phyloP scores from a whole-genome alignment of 2,329 filamentous ascomycete genomes.

The Pseudocercospora cruenta region DNA sequence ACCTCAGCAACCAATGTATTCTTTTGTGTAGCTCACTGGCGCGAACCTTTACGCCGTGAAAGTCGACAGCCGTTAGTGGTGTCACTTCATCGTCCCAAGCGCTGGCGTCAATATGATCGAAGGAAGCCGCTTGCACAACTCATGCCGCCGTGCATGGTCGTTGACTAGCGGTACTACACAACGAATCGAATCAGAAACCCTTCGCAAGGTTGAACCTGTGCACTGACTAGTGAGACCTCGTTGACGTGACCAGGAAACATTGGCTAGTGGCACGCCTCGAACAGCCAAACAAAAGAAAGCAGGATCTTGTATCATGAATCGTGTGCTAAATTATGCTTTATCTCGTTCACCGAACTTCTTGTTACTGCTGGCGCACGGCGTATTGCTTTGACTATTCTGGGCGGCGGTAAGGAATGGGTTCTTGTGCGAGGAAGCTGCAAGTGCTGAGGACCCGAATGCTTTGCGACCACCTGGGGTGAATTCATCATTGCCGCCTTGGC shows the following conservation, averaged over 20 bases:
- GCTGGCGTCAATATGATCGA: neutral
- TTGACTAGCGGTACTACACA: neutral
- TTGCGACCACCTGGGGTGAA: constrained; percentile 38
- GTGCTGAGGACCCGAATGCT: constrained; percentile 31
- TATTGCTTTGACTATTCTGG: constrained; percentile 21
- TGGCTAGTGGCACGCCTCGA: constrained; percentile 13
- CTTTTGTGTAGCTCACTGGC: neutral
- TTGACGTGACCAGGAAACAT: constrained; percentile 24
- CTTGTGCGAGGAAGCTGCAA: constrained; percentile 7
- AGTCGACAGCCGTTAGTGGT: constrained; percentile 5
- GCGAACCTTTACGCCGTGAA: constrained; percentile 3
- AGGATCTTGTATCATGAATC: neutral
- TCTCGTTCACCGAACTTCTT: constrained; percentile 2
- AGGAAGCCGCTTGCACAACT: neutral
- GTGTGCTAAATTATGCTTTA: neutral
- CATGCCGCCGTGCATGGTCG: neutral
- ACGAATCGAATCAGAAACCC: neutral
- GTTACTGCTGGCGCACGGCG: constrained; percentile 13
- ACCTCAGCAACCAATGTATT: neutral
- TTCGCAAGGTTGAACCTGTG: neutral
- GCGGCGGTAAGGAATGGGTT: constrained; percentile 25
- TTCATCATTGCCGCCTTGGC: constrained; percentile 22
- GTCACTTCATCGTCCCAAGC: neutral
- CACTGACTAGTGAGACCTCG: constrained; percentile 5
- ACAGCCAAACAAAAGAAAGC: constrained; percentile 8